A percentile compares a stretch with the other conserved stretches of the same genome.
Evolutionary conservation across 495 filamentous ascomycete genomes (phyloP).

Genomic region (Thozetella sp.): DNA sequence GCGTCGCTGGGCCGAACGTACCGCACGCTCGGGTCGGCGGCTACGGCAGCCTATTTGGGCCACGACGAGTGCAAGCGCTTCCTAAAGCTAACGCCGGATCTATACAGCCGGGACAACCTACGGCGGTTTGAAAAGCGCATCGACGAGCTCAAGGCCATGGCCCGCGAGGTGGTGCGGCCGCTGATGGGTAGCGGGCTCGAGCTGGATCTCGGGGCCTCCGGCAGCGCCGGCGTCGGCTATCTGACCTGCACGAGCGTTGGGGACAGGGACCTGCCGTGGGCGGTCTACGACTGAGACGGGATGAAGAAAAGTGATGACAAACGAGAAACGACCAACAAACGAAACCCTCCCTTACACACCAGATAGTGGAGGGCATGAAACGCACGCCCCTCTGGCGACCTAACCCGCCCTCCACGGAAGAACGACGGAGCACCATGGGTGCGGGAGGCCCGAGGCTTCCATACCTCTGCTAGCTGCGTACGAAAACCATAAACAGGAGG

Average conservation of each 20-base stretch:
- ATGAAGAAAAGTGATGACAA: not conserved
- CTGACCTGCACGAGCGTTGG: conserved; percentile 79
- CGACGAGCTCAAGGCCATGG: conserved; percentile 83
- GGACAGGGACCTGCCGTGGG: conserved; percentile 82
- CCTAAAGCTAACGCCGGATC: conserved; percentile 70
- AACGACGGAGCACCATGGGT: too few relatives aligned
- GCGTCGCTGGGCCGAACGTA: conserved; percentile 69
- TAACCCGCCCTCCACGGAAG: too few relatives aligned
- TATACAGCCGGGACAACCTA: conserved; percentile 74
- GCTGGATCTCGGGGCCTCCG: conserved; percentile 52
- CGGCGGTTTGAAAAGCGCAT: conserved; percentile 81
- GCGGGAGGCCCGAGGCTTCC: too few relatives aligned
- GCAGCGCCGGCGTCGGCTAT: conserved; percentile 54
- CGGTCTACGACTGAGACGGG: conserved; percentile 24
- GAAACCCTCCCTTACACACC: too few relatives aligned
- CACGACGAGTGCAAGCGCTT: conserved; percentile 91
- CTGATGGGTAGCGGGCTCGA: conserved; percentile 84
- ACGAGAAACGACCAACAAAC: conserved; percentile 8
- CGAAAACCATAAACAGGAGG: too few relatives aligned
- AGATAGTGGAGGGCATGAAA: too few relatives aligned
- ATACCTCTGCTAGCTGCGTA: too few relatives aligned
- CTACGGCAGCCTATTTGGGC: conserved; percentile 64
- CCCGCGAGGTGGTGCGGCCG: conserved; percentile 80
- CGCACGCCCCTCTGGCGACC: too few relatives aligned
- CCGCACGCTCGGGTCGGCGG: conserved; percentile 64